These are phyloP conservation scores for Phylloporus rhodoxanthus DNA, from an alignment of 768 basidiomycete species.

Conservation along the genomic window DNA sequence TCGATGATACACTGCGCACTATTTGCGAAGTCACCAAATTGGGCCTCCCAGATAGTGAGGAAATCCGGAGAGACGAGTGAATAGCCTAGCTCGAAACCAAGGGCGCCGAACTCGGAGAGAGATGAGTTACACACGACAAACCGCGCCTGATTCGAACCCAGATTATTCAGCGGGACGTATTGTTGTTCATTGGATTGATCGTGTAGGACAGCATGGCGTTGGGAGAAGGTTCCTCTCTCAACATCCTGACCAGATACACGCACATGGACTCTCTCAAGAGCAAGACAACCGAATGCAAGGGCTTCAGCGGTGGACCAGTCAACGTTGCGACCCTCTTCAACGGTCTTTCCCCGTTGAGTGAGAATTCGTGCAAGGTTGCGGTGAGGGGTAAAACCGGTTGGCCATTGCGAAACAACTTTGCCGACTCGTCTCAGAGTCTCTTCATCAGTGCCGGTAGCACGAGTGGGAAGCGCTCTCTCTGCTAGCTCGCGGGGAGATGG, in stretches of 20 bases:
- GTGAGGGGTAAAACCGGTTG: conserved; percentile 80
- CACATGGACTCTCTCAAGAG: conserved; percentile 89
- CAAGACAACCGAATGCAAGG: conserved; percentile 90
- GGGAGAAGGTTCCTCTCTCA: conserved; percentile 98
- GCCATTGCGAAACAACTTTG: conserved; percentile 80
- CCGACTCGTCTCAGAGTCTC: conserved; percentile 80
- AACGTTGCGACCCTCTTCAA: conserved; percentile 86
- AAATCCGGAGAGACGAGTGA: conserved; percentile 93
- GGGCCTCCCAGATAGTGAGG: conserved; percentile 97
- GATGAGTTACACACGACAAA: conserved; percentile 97
- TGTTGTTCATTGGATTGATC: conserved; percentile 91
- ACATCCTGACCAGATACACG: conserved; percentile 97
- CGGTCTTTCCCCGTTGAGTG: conserved; percentile 76
- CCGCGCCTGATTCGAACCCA: conserved; percentile 80
- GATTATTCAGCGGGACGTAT: conserved; percentile 84
- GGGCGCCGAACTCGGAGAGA: conserved; percentile 88
- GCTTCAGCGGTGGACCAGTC: conserved; percentile 99
- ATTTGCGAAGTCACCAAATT: conserved; percentile 98
- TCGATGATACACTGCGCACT: conserved; percentile 98
- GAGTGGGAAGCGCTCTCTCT: conserved; percentile 86
- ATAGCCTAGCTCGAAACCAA: conserved; percentile 98
- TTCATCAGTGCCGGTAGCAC: conserved; percentile 74
- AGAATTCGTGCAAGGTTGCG: conserved; percentile 94
- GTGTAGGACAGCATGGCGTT: conserved; percentile 94
- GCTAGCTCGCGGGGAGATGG: conserved; percentile 94